Conservation (phyloP, 2,329 filamentous ascomycete species). For the Fusarium udum region DNA sequence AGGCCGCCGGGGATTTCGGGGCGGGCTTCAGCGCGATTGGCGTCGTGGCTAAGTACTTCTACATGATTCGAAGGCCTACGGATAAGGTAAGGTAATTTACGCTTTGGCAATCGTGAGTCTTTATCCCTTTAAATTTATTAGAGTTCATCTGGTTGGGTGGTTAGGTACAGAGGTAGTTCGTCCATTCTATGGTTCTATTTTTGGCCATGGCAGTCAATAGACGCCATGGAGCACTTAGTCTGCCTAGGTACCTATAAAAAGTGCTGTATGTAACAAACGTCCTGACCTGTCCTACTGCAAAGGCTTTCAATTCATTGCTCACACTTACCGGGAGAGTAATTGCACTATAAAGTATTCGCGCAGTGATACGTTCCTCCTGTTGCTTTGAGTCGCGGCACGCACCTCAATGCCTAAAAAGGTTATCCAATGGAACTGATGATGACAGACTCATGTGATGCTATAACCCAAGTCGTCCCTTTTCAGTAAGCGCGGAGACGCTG, state of each 20-base stretch:
- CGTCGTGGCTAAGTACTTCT: slow-evolving; percentile 9
- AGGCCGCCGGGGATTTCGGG: slow-evolving; percentile 34
- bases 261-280: background rate
- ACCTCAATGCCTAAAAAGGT: slow-evolving; percentile 4
- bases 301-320: background rate
- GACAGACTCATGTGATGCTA: slow-evolving; percentile 30
- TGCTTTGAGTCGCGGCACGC: background rate
- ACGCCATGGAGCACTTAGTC: background rate
- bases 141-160: background rate
- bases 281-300: background rate
- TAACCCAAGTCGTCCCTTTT: slow-evolving; percentile 7
- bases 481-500: background rate
- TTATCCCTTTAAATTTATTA: background rate
- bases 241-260: background rate
- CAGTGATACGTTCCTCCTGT: background rate
- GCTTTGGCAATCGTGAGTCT: background rate
- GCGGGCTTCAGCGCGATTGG: slow-evolving; percentile 14
- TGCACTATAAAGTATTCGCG: background rate
- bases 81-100: background rate
- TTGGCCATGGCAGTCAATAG: background rate
- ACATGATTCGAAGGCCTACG: background rate
- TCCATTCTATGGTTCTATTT: background rate
- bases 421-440: slow-evolving; percentile 14
- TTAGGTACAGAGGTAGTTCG: background rate
- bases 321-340: background rate